Conservation (phyloP, 768 basidiomycete genomes). For the Russula olivacea region DNA sequence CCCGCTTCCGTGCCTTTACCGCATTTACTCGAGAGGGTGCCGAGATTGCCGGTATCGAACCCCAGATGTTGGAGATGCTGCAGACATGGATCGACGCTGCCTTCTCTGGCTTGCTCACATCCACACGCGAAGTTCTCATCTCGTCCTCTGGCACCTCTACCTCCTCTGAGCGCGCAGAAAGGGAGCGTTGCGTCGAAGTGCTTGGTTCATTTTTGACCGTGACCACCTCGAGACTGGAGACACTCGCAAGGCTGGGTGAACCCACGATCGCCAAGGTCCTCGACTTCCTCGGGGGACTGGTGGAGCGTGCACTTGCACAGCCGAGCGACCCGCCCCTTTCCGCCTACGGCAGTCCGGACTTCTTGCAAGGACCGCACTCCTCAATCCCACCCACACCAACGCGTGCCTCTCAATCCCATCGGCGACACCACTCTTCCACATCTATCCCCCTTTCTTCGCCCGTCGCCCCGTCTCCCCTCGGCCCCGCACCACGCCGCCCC, state of each 20-base stretch:
- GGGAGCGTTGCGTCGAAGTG: slow-evolving; percentile 58
- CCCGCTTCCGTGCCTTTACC: slow-evolving; percentile 59
- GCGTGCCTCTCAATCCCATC: slow-evolving; percentile 40
- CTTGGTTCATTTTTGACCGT: slow-evolving; percentile 53
- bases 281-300: slow-evolving; percentile 52
- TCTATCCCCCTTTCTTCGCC: slow-evolving; percentile 44
- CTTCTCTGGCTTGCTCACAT: slow-evolving; percentile 43
- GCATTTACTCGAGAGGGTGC: slow-evolving; percentile 56
- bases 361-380: slow-evolving; percentile 9
- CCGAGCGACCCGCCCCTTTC: slow-evolving; percentile 22
- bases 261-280: slow-evolving; percentile 52
- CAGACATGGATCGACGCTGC: slow-evolving; percentile 62
- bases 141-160: not conserved
- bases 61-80: slow-evolving; percentile 47
- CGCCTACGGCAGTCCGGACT: slow-evolving; percentile 31
- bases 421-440: slow-evolving; percentile 56
- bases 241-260: slow-evolving; percentile 55
- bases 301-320: slow-evolving; percentile 45
- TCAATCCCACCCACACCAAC: slow-evolving; percentile 27
- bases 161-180: slow-evolving; percentile 42
- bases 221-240: slow-evolving; percentile 46
- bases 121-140: slow-evolving; percentile 29
- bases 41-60: slow-evolving; percentile 62
- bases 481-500: slow-evolving; percentile 39
- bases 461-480: slow-evolving; percentile 29